Percentiles rank a stretch among this genome's conserved stretches.
Conservation (phyloP, 352 stramenopile genomes). For the Phytophthora idaei region DNA sequence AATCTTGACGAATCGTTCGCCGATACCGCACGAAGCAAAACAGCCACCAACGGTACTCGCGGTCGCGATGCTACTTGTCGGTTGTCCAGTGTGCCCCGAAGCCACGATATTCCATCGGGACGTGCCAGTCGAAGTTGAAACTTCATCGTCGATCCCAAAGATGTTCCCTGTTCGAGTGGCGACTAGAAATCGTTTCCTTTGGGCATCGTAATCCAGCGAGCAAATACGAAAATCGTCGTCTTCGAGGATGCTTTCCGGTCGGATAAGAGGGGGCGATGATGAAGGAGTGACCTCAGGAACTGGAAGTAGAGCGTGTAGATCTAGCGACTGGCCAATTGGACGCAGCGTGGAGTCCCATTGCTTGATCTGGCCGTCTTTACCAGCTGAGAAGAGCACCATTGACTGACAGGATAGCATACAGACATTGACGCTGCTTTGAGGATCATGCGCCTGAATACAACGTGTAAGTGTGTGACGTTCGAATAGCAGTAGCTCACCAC, state of each 20-base stretch:
- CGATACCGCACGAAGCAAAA: constrained; percentile 57
- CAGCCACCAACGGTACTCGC: constrained; percentile 36
- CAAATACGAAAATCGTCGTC: constrained; percentile 73
- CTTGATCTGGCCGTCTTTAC: constrained; percentile 76
- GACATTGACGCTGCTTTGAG: constrained; percentile 58
- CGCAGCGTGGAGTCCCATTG: constrained; percentile 84
- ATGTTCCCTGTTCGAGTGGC: constrained; percentile 65
- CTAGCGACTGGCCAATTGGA: constrained; percentile 70
- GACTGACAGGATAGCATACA: constrained; percentile 63
- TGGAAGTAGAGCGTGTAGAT: constrained; percentile 49
- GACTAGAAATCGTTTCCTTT: constrained; percentile 54
- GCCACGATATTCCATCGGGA: constrained; percentile 43
- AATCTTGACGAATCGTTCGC: constrained; percentile 49
- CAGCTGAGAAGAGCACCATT: constrained; percentile 80
- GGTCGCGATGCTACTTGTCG: constrained; percentile 31
- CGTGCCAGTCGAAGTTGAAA: background rate
- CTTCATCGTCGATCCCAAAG: constrained; percentile 45
- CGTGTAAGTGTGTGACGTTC: constrained; percentile 59
- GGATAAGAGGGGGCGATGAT: constrained; percentile 1
- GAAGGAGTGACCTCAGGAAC: background rate
- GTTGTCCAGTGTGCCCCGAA: constrained; percentile 46
- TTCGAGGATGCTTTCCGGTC: constrained; percentile 30
- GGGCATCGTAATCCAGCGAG: constrained; percentile 71
- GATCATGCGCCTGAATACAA: constrained; percentile 64
- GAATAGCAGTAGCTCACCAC: constrained; percentile 74